phyloP scores from a whole-genome alignment of 2,329 filamentous ascomycete genomes.

The Pseudogymnoascus sp. region DNA sequence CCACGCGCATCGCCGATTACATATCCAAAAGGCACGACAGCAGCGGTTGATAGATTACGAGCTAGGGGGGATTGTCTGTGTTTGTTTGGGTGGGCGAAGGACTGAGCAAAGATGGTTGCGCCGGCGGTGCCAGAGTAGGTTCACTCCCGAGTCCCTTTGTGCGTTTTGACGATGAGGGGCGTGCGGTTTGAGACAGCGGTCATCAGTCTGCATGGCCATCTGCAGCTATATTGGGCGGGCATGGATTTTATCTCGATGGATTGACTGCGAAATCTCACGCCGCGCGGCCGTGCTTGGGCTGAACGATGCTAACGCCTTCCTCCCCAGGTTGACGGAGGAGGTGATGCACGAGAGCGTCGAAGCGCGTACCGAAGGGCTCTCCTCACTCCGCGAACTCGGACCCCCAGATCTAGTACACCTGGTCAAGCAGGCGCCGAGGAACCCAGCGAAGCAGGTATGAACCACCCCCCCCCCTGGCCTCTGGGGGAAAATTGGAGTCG shows the following conservation, averaged over 20 bases:
- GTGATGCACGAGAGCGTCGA: constrained; percentile 86
- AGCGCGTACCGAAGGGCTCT: constrained; percentile 80
- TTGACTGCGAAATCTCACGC: background rate
- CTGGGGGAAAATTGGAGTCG: constrained; percentile 1
- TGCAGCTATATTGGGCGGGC: background rate
- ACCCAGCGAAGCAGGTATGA: constrained; percentile 46
- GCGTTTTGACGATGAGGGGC: background rate
- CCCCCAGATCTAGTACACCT: constrained; percentile 94
- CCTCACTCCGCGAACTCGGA: constrained; percentile 80
- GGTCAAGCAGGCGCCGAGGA: constrained; percentile 61
- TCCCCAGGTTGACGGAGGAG: constrained; percentile 78
- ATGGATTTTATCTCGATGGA: background rate
- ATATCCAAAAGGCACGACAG: background rate
- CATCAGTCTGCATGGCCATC: background rate
- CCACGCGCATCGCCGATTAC: background rate
- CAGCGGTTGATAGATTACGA: background rate
- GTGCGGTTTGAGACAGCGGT: background rate
- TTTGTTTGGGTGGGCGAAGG: constrained; percentile 1
- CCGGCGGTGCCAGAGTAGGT: constrained; percentile 69
- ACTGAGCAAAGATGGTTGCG: constrained; percentile 48
- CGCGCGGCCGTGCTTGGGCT: background rate
- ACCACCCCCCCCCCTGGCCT: background rate
- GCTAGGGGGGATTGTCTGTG: background rate
- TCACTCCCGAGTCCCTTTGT: background rate
- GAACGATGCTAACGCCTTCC: background rate